These are phyloP conservation scores for Cercophora samala DNA, from an alignment of 495 filamentous ascomycete genomes.

Conservation along the genomic window DNA sequence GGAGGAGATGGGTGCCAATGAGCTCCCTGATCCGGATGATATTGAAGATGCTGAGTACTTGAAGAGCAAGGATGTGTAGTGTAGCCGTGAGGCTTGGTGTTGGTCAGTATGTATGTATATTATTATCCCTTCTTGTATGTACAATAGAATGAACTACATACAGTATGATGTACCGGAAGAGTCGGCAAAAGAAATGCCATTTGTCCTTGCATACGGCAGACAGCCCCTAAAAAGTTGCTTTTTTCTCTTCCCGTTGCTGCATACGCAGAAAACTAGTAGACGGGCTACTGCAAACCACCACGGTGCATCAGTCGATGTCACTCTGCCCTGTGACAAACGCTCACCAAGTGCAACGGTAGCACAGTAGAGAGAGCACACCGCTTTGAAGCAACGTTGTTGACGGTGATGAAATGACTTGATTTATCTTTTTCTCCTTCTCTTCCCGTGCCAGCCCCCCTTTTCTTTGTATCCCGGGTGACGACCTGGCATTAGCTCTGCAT, in stretches of 20 bases:
- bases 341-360: not conserved
- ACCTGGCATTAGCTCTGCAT: not conserved
- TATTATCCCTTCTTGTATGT: not conserved
- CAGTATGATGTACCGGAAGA: not conserved
- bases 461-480: not conserved
- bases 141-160: not conserved
- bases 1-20: conserved; percentile 36
- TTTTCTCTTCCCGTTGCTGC: not conserved
- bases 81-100: too few species aligned
- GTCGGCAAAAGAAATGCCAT: not conserved
- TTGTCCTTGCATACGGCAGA: not conserved
- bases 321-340: not conserved
- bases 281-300: conserved; percentile 2
- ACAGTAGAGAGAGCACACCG: not conserved
- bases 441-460: too few species aligned
- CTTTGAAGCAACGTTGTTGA: not conserved
- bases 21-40: conserved; percentile 26
- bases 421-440: not conserved
- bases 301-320: not conserved
- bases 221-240: not conserved
- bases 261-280: conserved; percentile 1
- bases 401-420: not conserved
- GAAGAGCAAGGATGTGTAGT: conserved; percentile 1
- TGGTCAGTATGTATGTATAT: too few species aligned
- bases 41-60: conserved; percentile 21